Base-by-base conservation (phyloP, 2,329 filamentous ascomycete species). In the Cordyceps javanica region DNA sequence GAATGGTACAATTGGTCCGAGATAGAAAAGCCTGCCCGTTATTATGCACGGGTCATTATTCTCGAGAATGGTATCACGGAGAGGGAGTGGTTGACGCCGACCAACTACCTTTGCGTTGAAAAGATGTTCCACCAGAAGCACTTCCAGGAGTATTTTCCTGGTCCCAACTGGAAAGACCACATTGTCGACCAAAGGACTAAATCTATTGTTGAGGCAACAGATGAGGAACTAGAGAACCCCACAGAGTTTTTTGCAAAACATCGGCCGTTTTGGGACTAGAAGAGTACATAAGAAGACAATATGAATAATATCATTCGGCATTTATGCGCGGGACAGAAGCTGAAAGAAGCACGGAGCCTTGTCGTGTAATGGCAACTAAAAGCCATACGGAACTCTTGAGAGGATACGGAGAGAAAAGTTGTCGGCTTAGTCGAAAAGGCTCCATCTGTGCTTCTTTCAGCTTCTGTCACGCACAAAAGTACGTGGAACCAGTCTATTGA, bases 31-130 rank as follows among this genome's bases (percentile, higher is more conserved):
- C 53, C 53, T 1, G 53, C 6, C 1, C 23, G 26, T 30, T 55
- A 39, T 39, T 48, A 28, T 48, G 53, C 53, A 28, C 41, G 53
- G 16, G 53, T 55, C 34, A 28, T 55, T 39, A 6, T 25, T 16
- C 7, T 21, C n/a, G 30, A 55, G 9, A 48, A 55, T 21, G 16
- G 9, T 30, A 16, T 8, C 2, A 28, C 21, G 16, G 42, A 48
- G 32, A 28, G 16, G 23, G 53, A 55, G 16, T 55, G 30, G 53
- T 30, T 55, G n/a, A 55, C 53, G 21, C 42, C 53, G 30, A 38
- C 30, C 1, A 55, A 48, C 42, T 55, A 55, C 30, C 53, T 55
- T 16, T 8, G 53, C 21, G 42, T 55, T 3, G 21, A 55, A 55
- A 55, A 39, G 28, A 30, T 9, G 30, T 25, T 25, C 14, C 1